These are phyloP conservation scores for Puccinia novopanici DNA, from an alignment of 1,284 basidiomycete species.

Conservation along the genomic window DNA sequence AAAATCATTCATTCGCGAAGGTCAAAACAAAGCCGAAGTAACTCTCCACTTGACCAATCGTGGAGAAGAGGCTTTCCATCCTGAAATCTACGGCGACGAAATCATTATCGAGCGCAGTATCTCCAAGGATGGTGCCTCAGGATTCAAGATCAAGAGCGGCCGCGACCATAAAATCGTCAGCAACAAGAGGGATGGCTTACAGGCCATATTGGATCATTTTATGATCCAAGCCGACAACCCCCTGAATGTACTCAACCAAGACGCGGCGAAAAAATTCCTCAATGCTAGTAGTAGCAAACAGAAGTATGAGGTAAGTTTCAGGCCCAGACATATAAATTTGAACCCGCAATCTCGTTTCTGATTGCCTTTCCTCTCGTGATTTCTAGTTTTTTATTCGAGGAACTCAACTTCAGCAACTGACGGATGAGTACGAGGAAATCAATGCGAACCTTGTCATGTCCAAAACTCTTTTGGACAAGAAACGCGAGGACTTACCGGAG, in stretches of 20 bases:
- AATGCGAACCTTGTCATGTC: constrained; percentile 72
- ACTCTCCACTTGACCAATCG: constrained; percentile 80
- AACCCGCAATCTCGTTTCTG: not conserved
- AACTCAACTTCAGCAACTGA: constrained; percentile 84
- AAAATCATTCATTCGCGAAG: constrained; percentile 85
- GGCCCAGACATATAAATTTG: not conserved
- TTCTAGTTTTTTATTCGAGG: constrained; percentile 87
- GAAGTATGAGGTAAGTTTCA: constrained; percentile 74
- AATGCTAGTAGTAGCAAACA: constrained; percentile 78
- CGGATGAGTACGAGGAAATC: constrained; percentile 79
- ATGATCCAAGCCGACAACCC: constrained; percentile 92
- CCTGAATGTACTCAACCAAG: constrained; percentile 72
- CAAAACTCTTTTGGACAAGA: constrained; percentile 56
- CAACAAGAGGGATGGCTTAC: constrained; percentile 80
- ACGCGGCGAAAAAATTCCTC: constrained; percentile 76
- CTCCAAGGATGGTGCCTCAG: constrained; percentile 68
- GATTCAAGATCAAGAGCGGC: constrained; percentile 75
- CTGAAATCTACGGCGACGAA: constrained; percentile 75
- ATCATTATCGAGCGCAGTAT: constrained; percentile 84
- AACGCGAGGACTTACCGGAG: constrained; percentile 72
- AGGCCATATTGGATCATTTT: constrained; percentile 87
- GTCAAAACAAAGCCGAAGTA: constrained; percentile 72
- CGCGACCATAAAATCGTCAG: constrained; percentile 71
- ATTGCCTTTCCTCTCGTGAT: constrained; percentile 13
- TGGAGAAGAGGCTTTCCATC: constrained; percentile 83